A percentile compares a stretch with the other conserved stretches of the same genome.
Evolutionary conservation across 768 basidiomycete species (phyloP).

Genomic region (Glaciozyma antarctica): DNA sequence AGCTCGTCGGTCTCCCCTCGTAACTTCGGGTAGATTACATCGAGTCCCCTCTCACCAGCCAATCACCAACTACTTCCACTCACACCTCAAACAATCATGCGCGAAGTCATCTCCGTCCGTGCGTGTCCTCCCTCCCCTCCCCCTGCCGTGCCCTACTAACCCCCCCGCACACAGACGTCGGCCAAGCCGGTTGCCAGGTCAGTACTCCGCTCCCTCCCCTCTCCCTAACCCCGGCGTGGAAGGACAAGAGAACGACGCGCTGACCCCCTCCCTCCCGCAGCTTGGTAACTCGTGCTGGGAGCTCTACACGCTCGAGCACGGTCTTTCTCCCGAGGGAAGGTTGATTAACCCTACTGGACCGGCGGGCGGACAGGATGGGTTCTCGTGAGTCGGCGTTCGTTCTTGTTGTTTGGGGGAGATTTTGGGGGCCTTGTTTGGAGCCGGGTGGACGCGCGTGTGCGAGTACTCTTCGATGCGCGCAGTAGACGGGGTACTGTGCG

Average conservation of each 20-base stretch:
- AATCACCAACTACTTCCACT: background rate
- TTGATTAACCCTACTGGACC: conserved; percentile 27
- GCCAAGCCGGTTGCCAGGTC: conserved; percentile 95
- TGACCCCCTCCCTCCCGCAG: conserved; percentile 31
- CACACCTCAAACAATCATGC: background rate
- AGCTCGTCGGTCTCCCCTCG: no score
- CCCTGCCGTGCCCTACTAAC: background rate
- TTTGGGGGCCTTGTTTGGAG: no score
- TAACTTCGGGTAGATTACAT: no score
- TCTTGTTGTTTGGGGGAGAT: no score
- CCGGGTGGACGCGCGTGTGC: no score
- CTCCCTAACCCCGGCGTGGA: background rate
- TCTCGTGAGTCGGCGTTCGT: conserved; percentile 46
- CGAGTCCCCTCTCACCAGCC: no score
- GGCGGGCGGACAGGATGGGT: conserved; percentile 58
- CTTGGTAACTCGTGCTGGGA: conserved; percentile 94
- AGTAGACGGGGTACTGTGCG: no score
- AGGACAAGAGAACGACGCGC: background rate
- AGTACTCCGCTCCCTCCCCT: conserved; percentile 28
- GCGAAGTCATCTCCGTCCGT: background rate
- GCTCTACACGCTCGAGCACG: conserved; percentile 96
- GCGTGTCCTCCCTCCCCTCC: background rate
- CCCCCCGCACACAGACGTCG: conserved; percentile 57
- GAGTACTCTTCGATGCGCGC: no score
- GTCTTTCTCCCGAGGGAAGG: conserved; percentile 46